Conservation (phyloP, 495 filamentous ascomycete species). For the Penicillium nucicola region DNA sequence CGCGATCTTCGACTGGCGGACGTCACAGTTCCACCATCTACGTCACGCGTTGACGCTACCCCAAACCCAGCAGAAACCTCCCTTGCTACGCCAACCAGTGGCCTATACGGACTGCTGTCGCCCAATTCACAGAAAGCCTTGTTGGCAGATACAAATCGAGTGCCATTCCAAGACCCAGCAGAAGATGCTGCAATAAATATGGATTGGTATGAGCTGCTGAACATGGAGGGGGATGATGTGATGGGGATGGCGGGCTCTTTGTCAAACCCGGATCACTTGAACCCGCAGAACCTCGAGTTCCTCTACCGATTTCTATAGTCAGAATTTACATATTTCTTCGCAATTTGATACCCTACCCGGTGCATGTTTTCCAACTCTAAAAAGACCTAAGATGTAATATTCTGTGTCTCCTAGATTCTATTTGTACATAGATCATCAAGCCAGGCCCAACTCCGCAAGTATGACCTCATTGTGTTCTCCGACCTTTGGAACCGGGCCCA, state of each 20-base stretch:
- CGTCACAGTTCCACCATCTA: slow-evolving; percentile 3
- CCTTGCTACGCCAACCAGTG: background rate
- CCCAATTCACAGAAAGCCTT: background rate
- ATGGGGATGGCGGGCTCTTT: slow-evolving; percentile 29
- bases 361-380: background rate
- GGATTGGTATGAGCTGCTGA: slow-evolving; percentile 38
- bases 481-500: slow-evolving; percentile 35
- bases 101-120: background rate
- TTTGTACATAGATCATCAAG: background rate
- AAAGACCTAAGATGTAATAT: background rate
- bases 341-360: background rate
- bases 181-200: slow-evolving; percentile 21
- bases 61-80: background rate
- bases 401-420: background rate
- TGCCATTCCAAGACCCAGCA: background rate
- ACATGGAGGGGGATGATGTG: slow-evolving; percentile 35
- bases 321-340: background rate
- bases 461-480: slow-evolving; percentile 43
- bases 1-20: slow-evolving; percentile 31
- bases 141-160: background rate
- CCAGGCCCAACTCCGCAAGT: slow-evolving; percentile 30
- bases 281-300: slow-evolving; percentile 39
- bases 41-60: background rate
- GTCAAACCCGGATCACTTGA: slow-evolving; percentile 32
- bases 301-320: slow-evolving; percentile 38